Base-by-base conservation (phyloP, 805 yeast species). In the Vanderwaltozyma tropicalis region DNA sequence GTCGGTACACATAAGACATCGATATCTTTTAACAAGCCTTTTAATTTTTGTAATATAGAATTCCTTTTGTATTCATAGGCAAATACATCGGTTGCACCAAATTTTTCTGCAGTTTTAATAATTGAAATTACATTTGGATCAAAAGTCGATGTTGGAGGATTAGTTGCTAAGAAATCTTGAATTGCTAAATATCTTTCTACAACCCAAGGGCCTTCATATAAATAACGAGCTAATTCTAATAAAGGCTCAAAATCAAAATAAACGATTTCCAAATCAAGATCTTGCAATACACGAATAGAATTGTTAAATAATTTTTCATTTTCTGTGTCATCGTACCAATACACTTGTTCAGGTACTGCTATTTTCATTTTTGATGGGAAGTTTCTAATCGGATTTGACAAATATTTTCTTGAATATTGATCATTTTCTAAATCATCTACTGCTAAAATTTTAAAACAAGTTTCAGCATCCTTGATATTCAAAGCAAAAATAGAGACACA, bases 161-260 rank as follows among this genome's bases (percentile, higher is more conserved):
- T 71, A 7, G 81, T 68, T 21, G 74, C 74, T 40, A 84, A 69
- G 48, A 81, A 82, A 30, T 80, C 84, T 48, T 75, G 72, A 27
- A 78, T 74, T 19, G 96, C 96, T 44, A 85, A 77, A 63, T 77
- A 87, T 49, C 98, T 74, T 65, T 89, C 98, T 18, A 94, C 85
- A 10, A 89, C 97, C 98, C 98, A 89, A n/a, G 97, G 83, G 41
- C 98, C 98, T 55, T 89, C 96, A 57, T 89, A 89, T 27, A 89
- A 69, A 54, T 92, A 83, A 49, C 75, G 75, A 14, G 97, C 98
- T 40, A 89, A 68, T 27, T 81, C 82, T 43, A 84, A 66, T 29
- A 89, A 66, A 4, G 87, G 83, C 14, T 78, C 60, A 57, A 89
- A 88, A 61, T 86, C 88, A 31, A 78, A 59, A 10, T 76, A 64